These are phyloP conservation scores for Cotoneaster glaucophyllus DNA, from an alignment of 306 rosid species.

Conservation along the genomic window DNA sequence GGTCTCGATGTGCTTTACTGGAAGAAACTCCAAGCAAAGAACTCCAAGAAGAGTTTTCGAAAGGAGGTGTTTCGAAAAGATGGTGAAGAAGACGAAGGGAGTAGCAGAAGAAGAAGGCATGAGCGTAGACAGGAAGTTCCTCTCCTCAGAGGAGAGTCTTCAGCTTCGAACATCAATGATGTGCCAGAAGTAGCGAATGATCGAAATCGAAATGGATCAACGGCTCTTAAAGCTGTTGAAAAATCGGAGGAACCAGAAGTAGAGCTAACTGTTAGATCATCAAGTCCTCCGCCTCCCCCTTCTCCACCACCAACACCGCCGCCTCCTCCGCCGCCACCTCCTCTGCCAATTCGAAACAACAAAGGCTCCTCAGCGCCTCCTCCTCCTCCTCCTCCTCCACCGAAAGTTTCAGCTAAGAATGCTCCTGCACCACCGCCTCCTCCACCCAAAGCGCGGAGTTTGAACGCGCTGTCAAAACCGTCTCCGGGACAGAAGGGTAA, in stretches of 20 bases:
- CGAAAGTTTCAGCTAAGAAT: slow-evolving; percentile 7
- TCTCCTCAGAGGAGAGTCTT: slow-evolving; percentile 77
- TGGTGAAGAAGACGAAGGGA: slow-evolving; percentile 5
- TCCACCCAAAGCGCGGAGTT: slow-evolving; percentile 35
- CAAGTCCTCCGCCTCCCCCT: slow-evolving; percentile 18
- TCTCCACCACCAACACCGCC: slow-evolving; percentile 18
- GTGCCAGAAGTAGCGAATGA: slow-evolving; percentile 23
- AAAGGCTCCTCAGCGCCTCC: slow-evolving; percentile 11
- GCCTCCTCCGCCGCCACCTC: not conserved
- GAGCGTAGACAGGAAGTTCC: slow-evolving; percentile 50
- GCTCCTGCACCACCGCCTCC: slow-evolving; percentile 15
- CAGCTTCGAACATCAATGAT: slow-evolving; percentile 48
- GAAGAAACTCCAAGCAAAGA: slow-evolving; percentile 59
- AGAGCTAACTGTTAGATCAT: slow-evolving; percentile 10
- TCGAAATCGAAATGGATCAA: slow-evolving; percentile 2
- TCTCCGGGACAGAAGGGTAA: slow-evolving; percentile 33
- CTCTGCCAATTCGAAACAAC: slow-evolving; percentile 2
- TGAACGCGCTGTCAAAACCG: slow-evolving; percentile 45
- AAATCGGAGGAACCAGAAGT: slow-evolving; percentile 24
- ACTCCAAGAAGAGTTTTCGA: slow-evolving; percentile 14
- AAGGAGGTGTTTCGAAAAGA: slow-evolving; percentile 25
- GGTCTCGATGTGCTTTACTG: slow-evolving; percentile 92
- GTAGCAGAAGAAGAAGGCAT: slow-evolving; percentile 8
- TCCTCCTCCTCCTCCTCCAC: slow-evolving; percentile 4
- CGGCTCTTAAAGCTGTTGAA: slow-evolving; percentile 11